Evolutionary conservation across 2,329 filamentous ascomycete genomes (phyloP).

Genomic region (Trichoderma brevicompactum): DNA sequence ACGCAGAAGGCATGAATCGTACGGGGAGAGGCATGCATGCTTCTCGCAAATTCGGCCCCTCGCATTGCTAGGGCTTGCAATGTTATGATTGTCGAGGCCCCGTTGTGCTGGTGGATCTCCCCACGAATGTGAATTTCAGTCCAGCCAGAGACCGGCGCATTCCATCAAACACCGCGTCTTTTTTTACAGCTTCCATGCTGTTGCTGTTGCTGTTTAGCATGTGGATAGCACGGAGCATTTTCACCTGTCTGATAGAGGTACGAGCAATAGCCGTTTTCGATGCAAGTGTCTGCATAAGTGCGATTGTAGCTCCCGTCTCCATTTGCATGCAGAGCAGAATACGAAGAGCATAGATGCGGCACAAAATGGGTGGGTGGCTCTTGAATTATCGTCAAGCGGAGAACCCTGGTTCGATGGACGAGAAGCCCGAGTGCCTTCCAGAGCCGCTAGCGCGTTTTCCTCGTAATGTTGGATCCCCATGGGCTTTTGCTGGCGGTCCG

Average conservation of each 20-base stretch:
- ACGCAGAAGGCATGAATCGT: conserved; percentile 3
- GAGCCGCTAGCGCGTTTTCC: conserved; percentile 4
- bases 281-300: conserved; percentile 22
- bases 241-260: conserved; percentile 6
- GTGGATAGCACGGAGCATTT: conserved; percentile 25
- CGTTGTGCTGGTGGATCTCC: conserved; percentile 15
- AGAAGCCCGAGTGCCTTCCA: conserved; percentile 1
- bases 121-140: conserved; percentile 25
- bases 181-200: not conserved
- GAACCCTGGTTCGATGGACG: conserved; percentile 18
- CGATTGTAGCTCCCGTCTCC: conserved; percentile 28
- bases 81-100: not conserved
- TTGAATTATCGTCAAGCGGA: conserved; percentile 19
- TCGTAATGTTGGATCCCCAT: conserved; percentile 24
- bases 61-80: conserved; percentile 7
- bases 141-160: conserved; percentile 16
- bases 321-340: conserved; percentile 28
- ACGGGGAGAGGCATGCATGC: conserved; percentile 1
- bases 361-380: conserved; percentile 18
- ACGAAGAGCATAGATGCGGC: conserved; percentile 28
- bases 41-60: conserved; percentile 13
- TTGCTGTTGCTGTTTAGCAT: not conserved
- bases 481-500: not conserved
- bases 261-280: not conserved
- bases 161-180: not conserved